Conservation (phyloP, 495 filamentous ascomycete species). For the Aspergillus nidulans region DNA sequence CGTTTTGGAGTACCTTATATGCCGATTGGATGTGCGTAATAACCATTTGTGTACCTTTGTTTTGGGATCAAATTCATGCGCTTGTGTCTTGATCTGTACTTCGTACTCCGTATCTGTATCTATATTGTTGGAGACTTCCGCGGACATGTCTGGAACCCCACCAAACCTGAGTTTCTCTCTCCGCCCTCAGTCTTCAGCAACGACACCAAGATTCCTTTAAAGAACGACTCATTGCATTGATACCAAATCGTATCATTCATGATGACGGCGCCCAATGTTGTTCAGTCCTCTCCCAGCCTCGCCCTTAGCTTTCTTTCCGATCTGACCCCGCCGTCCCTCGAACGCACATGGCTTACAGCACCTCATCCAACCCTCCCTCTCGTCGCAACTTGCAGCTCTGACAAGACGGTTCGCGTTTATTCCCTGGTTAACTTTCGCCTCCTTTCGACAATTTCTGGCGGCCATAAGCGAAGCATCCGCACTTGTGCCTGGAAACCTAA, state of each 20-base stretch:
- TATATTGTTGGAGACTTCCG: neutral
- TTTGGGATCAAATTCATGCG: too few relatives aligned
- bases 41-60: too few relatives aligned
- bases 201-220: neutral
- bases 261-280: slow-evolving; percentile 6
- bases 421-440: slow-evolving; percentile 74
- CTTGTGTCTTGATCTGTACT: too few relatives aligned
- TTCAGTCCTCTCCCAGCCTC: slow-evolving; percentile 8
- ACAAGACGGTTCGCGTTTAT: slow-evolving; percentile 83
- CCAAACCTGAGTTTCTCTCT: too few relatives aligned
- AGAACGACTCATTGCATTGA: too few relatives aligned
- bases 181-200: neutral
- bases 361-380: slow-evolving; percentile 86
- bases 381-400: slow-evolving; percentile 80
- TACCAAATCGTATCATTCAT: neutral
- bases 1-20: neutral
- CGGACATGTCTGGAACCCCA: neutral
- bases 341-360: slow-evolving; percentile 79
- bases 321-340: slow-evolving; percentile 56
- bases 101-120: too few relatives aligned
- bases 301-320: slow-evolving; percentile 29
- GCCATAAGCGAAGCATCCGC: slow-evolving; percentile 83
- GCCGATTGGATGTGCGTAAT: too few relatives aligned
- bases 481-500: slow-evolving; percentile 80
- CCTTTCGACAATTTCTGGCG: slow-evolving; percentile 74